Evolutionary conservation across 257 asterid species (phyloP), one percentile per base, ranked within the genome.

Genomic region (Lycium barbarum): DNA sequence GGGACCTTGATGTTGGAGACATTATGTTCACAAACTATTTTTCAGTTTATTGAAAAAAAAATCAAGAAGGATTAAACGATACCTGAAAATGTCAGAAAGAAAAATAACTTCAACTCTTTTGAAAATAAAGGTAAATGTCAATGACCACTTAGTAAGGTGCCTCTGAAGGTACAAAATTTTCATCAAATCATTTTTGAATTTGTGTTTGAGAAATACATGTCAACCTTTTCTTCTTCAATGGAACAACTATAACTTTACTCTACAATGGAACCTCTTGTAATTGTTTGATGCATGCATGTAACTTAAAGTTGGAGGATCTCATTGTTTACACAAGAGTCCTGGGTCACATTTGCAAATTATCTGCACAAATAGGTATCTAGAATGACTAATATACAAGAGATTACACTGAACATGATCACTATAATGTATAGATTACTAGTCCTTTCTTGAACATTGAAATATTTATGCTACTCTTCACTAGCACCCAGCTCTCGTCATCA

Each of bases 261-360:
- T 66, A 65, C 12, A 47, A 66, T 33, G 73, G n/a, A 35, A 13
- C 47, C 73, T 35, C 20, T 35, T 66, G 73, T 66, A 9, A 2
- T 66, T 6, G 45, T 66, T 13, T 66, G 47, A 33, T 13, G 73
- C 20, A 6, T 13, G 68, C 4, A 33, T 66, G 73, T n/a, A 13
- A 66, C 33, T 33, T 35, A 12, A 13, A 13, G 6, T 35, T 66
- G 74, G 35, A 35, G 74, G 10, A 10, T 33, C 9, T 20, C 74
- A 35, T 66, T 33, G 7, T 22, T 26, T 35, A 63, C 45, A 15
- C 49, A 35, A 36, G 78, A 36, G 51, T 63, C 40, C 11, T 15
- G 26, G 38, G 70, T 67, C 76, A 68, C 78, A 68, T 38, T 68
- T 68, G 53, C 78, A 38, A 36, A 68, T 68, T 68, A 68, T 38